Evolutionary conservation across 2,329 filamentous ascomycete species (phyloP), one percentile per base, ranked within the genome.

Genomic region (Neoscytalidium dimidiatum): DNA sequence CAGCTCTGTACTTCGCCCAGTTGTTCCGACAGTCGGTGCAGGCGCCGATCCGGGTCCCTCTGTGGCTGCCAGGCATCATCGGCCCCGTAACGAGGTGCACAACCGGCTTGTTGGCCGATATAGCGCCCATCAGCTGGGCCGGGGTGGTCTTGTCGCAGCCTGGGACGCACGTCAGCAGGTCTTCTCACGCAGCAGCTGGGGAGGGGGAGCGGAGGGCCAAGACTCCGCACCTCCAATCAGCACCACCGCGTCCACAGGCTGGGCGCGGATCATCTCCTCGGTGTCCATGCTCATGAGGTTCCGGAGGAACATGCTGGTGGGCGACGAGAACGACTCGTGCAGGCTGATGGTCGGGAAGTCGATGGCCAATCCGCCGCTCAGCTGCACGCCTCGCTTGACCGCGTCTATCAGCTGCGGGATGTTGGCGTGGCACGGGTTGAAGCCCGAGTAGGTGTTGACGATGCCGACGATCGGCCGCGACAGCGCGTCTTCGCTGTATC

Each of bases 211-310:
- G 7, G 4, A 21, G 43, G 19, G 1, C 17, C 14, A 8, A 7
- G 1, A n/a, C 4, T 21, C 6, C 19, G 21, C 14, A 44, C 43
- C 88, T 52, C 89, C 89, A 69, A 92, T 88, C 68, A 90, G 80
- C 14, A 90, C 83, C 9, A 86, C 86, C 0, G 87, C 86, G 75
- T 92, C 90, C 17, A 90, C 82, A 0, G 90, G 90, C 74, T 92
- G 90, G 0, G 89, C 89, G 46, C 81, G 80, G 63, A 92, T 87
- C 90, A 92, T 92, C 78, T 92, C 90, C 74, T 92, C 90, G 0
- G 90, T 92, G 72, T 92, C 90, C 88, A 92, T 91, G 68, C 87
- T 89, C 90, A 92, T 92, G 65, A 92, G 71, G 68, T 92, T 92
- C 35, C 90, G 78, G 56, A 92, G 71, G 64, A 87, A 92, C 90